phyloP scores from a whole-genome alignment of 164 flowering plant species.

The Santalum album region DNA sequence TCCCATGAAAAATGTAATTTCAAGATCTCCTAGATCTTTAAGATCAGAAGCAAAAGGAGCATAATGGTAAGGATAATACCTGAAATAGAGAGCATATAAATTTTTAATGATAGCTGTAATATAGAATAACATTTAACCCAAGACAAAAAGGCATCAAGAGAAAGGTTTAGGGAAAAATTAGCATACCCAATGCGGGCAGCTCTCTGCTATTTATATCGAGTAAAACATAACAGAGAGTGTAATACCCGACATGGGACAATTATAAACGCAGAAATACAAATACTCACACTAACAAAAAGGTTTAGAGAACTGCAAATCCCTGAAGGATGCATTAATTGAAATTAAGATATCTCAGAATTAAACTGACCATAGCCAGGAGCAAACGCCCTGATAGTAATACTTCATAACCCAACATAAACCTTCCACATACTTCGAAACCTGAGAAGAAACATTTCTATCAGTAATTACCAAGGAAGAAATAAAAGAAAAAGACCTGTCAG shows the following conservation, averaged over 20 bases:
- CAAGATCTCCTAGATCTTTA: slow-evolving; percentile 69
- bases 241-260: too few species aligned
- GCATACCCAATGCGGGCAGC: too few species aligned
- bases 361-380: slow-evolving; percentile 96
- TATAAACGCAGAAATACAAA: too few species aligned
- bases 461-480: background rate
- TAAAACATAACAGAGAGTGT: too few species aligned
- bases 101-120: background rate
- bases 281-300: too few species aligned
- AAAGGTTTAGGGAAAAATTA: too few species aligned
- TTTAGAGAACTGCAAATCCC: too few species aligned
- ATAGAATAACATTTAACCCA: too few species aligned
- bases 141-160: slow-evolving; percentile 1
- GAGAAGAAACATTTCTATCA: slow-evolving; percentile 14
- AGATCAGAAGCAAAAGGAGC: slow-evolving; percentile 99
- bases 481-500: too few species aligned
- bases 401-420: slow-evolving; percentile 98
- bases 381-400: slow-evolving; percentile 92
- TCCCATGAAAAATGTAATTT: slow-evolving; percentile 87
- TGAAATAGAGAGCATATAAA: slow-evolving; percentile 24
- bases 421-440: slow-evolving; percentile 95
- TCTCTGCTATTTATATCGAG: too few species aligned
- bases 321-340: too few species aligned
- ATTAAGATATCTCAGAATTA: background rate
- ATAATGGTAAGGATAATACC: slow-evolving; percentile 98